A percentile compares a stretch with the other conserved stretches of the same genome.
These are phyloP conservation scores for Plasmodium vivax DNA, from an alignment of 169 alveolate genomes.

Conservation along the genomic window DNA sequence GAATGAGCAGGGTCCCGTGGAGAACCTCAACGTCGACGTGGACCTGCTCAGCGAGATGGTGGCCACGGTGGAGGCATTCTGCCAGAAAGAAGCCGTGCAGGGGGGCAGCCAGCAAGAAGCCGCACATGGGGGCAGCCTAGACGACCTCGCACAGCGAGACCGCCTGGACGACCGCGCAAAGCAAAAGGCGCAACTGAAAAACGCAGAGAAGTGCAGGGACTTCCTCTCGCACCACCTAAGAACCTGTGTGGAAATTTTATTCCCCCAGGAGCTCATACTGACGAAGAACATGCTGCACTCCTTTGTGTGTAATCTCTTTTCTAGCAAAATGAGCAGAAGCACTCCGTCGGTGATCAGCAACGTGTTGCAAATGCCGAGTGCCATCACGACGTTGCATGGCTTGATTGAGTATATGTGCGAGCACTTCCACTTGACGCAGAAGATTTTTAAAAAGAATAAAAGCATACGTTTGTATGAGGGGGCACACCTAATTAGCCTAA, in stretches of 20 bases:
- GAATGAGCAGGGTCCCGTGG: constrained; percentile 19
- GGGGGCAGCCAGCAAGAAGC: background rate
- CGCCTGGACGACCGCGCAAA: background rate
- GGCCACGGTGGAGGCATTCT: background rate
- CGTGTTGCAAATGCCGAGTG: constrained; percentile 9
- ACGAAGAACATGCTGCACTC: constrained; percentile 28
- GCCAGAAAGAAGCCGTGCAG: background rate
- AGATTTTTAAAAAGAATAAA: constrained; percentile 25
- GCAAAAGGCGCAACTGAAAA: background rate
- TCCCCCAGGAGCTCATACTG: background rate
- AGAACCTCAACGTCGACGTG: background rate
- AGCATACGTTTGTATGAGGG: background rate
- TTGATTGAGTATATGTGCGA: background rate
- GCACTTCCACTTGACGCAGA: constrained; percentile 2
- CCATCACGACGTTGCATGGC: background rate
- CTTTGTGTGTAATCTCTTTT: constrained; percentile 20
- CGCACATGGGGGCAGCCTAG: background rate
- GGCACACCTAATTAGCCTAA: background rate
- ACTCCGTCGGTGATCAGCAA: constrained; percentile 2
- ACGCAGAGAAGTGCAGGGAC: constrained; percentile 20
- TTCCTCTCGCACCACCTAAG: constrained; percentile 9
- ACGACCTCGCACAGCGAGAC: background rate
- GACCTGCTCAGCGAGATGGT: constrained; percentile 17
- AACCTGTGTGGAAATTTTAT: background rate
- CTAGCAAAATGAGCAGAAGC: constrained; percentile 1